Evolutionary conservation across 2,329 filamentous ascomycete species (phyloP), one percentile per base, ranked within the genome.

Genomic region (Neurospora crassa): DNA sequence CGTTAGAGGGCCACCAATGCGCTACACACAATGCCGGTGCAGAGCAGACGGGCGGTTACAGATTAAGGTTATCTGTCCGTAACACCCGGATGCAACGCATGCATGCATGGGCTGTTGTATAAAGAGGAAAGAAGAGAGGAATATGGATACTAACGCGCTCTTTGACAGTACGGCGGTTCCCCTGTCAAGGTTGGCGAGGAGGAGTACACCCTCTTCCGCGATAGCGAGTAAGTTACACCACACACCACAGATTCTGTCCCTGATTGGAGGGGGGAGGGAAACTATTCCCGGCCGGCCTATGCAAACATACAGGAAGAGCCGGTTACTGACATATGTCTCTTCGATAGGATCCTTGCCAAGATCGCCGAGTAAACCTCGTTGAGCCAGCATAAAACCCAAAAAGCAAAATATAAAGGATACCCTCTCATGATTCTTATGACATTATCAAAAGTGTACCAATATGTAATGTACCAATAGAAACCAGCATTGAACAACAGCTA

Each of bases 171-270:
- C 80, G 96, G 96, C 79, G 96, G 96, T 75, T 96, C 91, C 80
- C 91, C 95, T 75, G 90, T 99, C 82, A 98, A 98, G 89, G 93
- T 98, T 77, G 96, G 95, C 77, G 95, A 99, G 78, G 94, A 98
- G 77, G 96, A 99, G 85, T 98, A 89, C 87, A 90, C 92, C 75
- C 90, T 99, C 75, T 99, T 97, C 91, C 89, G 96, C 79, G 96
- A 99, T 84, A 92, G 94, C 86, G 96, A 99, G 95, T 98, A 90
- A 84, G 94, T 91, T 45, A 45, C 53, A 18, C 5, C 29, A 7
- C 29, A 34, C 14, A 42, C 42, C 63, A 29, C 18, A 40, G 53
- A 37, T 37, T 14, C 18, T 63, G 24, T 63, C 14, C 34, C 7
- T 63, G 24, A 63, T n/a, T 24, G 53, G 53, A 37, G 16, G 12